Evolutionary conservation across 23 red algal species (phyloP).

Genomic region (Chondrus crispus): DNA sequence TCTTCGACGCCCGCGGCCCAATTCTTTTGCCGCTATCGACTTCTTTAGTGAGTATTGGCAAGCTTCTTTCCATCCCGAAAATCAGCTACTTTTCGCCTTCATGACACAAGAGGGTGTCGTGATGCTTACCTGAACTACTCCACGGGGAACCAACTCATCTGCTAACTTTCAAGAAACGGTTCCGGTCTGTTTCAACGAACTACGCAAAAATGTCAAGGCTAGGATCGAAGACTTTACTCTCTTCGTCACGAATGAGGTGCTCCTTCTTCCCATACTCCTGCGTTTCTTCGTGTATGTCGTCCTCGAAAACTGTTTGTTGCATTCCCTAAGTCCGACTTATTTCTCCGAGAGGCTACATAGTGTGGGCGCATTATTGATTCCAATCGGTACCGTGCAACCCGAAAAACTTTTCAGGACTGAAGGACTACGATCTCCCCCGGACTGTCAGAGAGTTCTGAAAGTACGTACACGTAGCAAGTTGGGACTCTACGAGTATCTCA

Average conservation of each 20-base stretch:
- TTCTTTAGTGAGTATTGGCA: slow-evolving; percentile 45
- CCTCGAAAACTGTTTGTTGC: neutral
- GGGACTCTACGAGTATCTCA: neutral
- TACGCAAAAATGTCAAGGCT: slow-evolving; percentile 5
- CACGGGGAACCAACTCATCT: neutral
- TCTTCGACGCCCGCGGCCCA: neutral
- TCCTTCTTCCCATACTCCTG: neutral
- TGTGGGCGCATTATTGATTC: neutral
- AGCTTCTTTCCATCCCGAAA: slow-evolving; percentile 4
- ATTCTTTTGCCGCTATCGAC: slow-evolving; percentile 20
- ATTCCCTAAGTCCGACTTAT: neutral
- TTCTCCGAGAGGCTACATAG: neutral
- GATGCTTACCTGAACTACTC: slow-evolving; percentile 2
- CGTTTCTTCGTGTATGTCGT: neutral
- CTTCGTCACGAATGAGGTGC: neutral
- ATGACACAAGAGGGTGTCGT: slow-evolving; percentile 27
- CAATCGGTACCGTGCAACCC: neutral
- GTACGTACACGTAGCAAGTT: neutral
- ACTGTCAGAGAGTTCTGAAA: neutral
- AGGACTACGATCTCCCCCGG: neutral
- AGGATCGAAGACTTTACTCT: slow-evolving; percentile 36
- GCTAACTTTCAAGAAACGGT: slow-evolving; percentile 48
- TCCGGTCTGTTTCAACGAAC: neutral
- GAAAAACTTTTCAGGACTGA: neutral
- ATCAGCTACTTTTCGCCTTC: slow-evolving; percentile 30